Evolutionary conservation across 2,329 filamentous ascomycete genomes (phyloP).

Genomic region (Cylindrodendrum hubeiense): DNA sequence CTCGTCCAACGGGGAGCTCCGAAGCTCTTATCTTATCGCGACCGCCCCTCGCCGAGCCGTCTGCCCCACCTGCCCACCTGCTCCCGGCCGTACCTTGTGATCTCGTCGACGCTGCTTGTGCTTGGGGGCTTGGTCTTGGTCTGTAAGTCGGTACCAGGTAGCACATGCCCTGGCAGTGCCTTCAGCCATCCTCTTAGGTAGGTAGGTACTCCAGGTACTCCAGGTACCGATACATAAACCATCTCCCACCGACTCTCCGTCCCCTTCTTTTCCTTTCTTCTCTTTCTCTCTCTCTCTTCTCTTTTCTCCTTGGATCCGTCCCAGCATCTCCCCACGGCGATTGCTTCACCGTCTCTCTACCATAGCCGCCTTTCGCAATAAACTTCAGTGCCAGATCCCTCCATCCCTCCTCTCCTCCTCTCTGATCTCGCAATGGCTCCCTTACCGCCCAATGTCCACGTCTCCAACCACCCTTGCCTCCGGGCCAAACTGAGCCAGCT

Average conservation of each 20-base stretch:
- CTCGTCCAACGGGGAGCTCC: slow-evolving; percentile 41
- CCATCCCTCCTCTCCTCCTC: not conserved
- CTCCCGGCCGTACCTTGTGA: slow-evolving; percentile 22
- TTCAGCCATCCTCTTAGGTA: slow-evolving; percentile 16
- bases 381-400: slow-evolving; percentile 4
- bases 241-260: slow-evolving; percentile 31
- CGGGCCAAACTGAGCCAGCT: slow-evolving; percentile 91
- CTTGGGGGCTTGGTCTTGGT: slow-evolving; percentile 8
- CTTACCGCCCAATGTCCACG: slow-evolving; percentile 74
- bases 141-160: slow-evolving; percentile 24
- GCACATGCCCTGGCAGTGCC: slow-evolving; percentile 11
- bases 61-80: slow-evolving; percentile 25
- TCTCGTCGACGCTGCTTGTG: slow-evolving; percentile 13
- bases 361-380: slow-evolving; percentile 12
- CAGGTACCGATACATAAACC: slow-evolving; percentile 32
- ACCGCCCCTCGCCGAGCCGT: slow-evolving; percentile 35
- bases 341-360: slow-evolving; percentile 38
- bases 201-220: slow-evolving; percentile 4
- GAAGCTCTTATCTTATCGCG: slow-evolving; percentile 48
- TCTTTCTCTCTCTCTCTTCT: slow-evolving; percentile 22
- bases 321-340: slow-evolving; percentile 33
- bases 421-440: slow-evolving; percentile 46
- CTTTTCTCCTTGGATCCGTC: slow-evolving; percentile 43
- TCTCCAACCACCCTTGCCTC: slow-evolving; percentile 89
- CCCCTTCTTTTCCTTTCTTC: slow-evolving; percentile 15